These are phyloP conservation scores for Hydnum rufescens DNA, from an alignment of 768 basidiomycete species.

Conservation along the genomic window DNA sequence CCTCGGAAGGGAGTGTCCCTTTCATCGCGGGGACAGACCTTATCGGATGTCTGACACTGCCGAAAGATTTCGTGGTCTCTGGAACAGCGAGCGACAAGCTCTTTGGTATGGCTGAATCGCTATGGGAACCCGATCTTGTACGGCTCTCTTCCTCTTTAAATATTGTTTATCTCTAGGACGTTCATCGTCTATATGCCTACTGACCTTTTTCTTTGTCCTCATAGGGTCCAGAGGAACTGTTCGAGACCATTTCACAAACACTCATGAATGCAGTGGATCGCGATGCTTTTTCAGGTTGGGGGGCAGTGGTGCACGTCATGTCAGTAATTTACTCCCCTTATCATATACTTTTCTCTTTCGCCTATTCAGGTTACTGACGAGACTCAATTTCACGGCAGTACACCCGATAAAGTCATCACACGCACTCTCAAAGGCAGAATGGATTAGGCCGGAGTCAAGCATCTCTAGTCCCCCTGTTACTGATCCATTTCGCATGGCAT, in stretches of 20 bases:
- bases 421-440: slow-evolving; percentile 79
- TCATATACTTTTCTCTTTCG: neutral
- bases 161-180: neutral
- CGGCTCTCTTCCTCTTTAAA: slow-evolving; percentile 7
- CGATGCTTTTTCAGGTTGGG: slow-evolving; percentile 95
- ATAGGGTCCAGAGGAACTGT: slow-evolving; percentile 78
- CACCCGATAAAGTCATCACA: slow-evolving; percentile 42
- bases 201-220: neutral
- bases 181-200: neutral
- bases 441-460: slow-evolving; percentile 32
- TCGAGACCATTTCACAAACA: slow-evolving; percentile 96
- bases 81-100: slow-evolving; percentile 85
- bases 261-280: slow-evolving; percentile 87
- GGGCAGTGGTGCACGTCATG: slow-evolving; percentile 89
- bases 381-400: slow-evolving; percentile 15
- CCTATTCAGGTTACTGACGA: neutral
- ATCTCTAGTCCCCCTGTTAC: no score
- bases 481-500: no score
- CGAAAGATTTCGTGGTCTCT: slow-evolving; percentile 92
- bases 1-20: slow-evolving; percentile 36
- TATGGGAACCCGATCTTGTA: slow-evolving; percentile 90
- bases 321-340: slow-evolving; percentile 24
- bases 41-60: slow-evolving; percentile 82
- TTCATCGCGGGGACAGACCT: slow-evolving; percentile 93
- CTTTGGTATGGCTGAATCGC: slow-evolving; percentile 90